phyloP scores from a whole-genome alignment of 352 stramenopile species.

The Peronospora tabacina region DNA sequence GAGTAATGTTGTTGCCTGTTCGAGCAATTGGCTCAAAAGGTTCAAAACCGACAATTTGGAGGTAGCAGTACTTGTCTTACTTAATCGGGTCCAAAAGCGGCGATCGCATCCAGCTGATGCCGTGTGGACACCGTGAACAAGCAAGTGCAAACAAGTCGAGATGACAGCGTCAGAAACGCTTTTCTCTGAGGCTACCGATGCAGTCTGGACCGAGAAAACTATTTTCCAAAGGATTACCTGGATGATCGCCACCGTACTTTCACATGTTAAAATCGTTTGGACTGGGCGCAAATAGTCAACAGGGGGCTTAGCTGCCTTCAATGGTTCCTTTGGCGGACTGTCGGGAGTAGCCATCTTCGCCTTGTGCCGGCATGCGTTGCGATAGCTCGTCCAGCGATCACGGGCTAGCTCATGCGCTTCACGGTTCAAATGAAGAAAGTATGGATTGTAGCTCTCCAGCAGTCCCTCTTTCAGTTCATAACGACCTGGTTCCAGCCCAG shows the following conservation, averaged over 20 bases:
- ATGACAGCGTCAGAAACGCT: constrained; percentile 75
- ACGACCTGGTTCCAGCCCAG: constrained; percentile 65
- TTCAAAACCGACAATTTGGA: constrained; percentile 42
- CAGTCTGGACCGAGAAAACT: constrained; percentile 20
- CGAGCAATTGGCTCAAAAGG: constrained; percentile 46
- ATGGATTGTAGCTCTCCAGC: constrained; percentile 80
- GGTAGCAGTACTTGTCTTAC: constrained; percentile 24
- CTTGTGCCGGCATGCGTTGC: constrained; percentile 42
- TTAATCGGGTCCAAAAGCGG: constrained; percentile 51
- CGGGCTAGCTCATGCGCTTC: constrained; percentile 75
- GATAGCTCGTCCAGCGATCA: constrained; percentile 74
- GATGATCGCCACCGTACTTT: constrained; percentile 56
- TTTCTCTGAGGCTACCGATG: constrained; percentile 21
- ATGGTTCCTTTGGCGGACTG: constrained; percentile 29
- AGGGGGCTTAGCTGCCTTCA: constrained; percentile 32
- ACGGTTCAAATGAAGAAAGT: constrained; percentile 80
- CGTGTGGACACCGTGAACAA: constrained; percentile 72
- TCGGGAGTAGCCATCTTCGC: constrained; percentile 12
- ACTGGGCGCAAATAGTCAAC: constrained; percentile 49
- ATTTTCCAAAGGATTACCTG: constrained; percentile 64
- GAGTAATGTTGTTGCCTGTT: constrained; percentile 36
- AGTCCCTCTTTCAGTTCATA: constrained; percentile 72
- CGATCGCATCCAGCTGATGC: constrained; percentile 24
- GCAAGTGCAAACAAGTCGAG: constrained; percentile 71
- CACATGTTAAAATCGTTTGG: constrained; percentile 55